These are phyloP conservation scores for Mortierella sp. DNA, from an alignment of 371 early-diverging fungal species.

Conservation along the genomic window DNA sequence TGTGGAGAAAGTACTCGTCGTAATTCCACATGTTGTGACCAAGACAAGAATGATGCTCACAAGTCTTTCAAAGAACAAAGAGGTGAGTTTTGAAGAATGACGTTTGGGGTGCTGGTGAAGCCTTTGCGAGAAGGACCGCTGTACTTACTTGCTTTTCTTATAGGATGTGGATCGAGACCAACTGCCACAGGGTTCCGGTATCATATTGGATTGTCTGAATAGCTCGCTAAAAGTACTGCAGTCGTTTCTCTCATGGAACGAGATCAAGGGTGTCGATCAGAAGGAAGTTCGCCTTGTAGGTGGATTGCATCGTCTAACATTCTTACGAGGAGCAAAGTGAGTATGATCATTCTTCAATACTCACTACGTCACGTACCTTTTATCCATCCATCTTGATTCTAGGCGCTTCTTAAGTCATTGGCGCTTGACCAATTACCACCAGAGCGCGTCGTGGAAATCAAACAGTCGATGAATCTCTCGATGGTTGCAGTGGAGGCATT, in stretches of 20 bases:
- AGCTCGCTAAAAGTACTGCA: constrained; percentile 59
- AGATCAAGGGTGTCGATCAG: constrained; percentile 59
- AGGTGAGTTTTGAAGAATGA: constrained; percentile 12
- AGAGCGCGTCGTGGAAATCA: constrained; percentile 17
- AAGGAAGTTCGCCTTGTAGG: constrained; percentile 43
- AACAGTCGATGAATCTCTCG: constrained; percentile 33
- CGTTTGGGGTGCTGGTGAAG: too few species aligned
- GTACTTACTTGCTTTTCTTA: neutral
- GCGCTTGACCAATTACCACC: constrained; percentile 25
- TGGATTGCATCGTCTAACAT: neutral
- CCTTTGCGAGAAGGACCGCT: too few species aligned
- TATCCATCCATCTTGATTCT: constrained; percentile 4
- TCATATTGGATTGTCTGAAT: constrained; percentile 53
- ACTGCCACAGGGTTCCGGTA: constrained; percentile 2
- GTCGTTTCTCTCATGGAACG: constrained; percentile 67
- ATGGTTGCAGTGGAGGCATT: constrained; percentile 28
- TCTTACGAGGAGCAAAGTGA: neutral
- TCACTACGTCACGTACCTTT: too few species aligned
- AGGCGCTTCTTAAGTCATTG: constrained; percentile 38
- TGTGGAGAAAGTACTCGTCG: constrained; percentile 50
- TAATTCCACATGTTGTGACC: constrained; percentile 20
- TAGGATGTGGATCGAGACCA: constrained; percentile 17
- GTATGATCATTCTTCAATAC: too few species aligned
- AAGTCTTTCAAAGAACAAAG: constrained; percentile 26
- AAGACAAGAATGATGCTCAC: constrained; percentile 29